Evolutionary conservation across 2,329 filamentous ascomycete species (phyloP).

Genomic region (Fusarium mangiferae): DNA sequence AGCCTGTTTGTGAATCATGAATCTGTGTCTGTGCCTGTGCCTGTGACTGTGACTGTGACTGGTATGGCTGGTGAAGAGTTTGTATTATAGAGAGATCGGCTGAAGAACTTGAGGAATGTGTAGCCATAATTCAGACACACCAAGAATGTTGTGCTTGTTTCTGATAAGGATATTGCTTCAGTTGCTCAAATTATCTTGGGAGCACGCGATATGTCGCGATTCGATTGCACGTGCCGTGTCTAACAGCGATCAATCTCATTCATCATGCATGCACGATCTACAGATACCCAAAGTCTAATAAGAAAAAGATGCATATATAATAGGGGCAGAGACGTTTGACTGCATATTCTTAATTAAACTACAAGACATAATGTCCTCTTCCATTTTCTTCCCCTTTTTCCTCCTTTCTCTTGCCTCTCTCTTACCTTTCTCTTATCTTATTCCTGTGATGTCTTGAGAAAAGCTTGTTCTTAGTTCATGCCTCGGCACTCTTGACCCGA

Average conservation of each 20-base stretch:
- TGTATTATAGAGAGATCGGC: not conserved
- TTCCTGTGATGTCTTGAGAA: not conserved
- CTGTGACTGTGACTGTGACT: not conserved
- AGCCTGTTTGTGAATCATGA: not conserved
- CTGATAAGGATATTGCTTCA: not conserved
- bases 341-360: not conserved
- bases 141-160: not conserved
- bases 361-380: not conserved
- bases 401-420: not conserved
- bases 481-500: not conserved
- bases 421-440: not conserved
- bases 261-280: not conserved
- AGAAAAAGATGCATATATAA: not conserved
- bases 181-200: not conserved
- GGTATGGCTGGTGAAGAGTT: not conserved
- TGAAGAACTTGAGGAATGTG: slow-evolving; percentile 5
- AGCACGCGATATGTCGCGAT: slow-evolving; percentile 7
- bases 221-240: slow-evolving; percentile 4
- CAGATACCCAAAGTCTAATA: not conserved
- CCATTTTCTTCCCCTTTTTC: not conserved
- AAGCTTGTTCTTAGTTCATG: not conserved
- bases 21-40: not conserved
- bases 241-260: not conserved
- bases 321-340: not conserved
- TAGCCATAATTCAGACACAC: not conserved